Evolutionary conservation across 495 filamentous ascomycete species (phyloP), one percentile per base, ranked within the genome.

Genomic region (Penicillium salamii): DNA sequence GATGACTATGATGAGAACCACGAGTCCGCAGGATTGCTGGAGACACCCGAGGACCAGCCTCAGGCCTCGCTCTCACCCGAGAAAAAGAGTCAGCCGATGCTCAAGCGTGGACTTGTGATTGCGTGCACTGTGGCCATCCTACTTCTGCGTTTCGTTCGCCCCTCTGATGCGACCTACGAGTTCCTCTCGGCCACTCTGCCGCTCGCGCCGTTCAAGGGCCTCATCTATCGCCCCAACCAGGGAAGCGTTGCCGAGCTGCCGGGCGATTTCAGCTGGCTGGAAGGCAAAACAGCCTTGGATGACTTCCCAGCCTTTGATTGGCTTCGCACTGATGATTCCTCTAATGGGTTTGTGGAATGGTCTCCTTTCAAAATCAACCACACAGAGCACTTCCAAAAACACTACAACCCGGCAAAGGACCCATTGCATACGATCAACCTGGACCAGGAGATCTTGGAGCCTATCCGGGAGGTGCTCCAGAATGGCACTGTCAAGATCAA

Each of bases 401-500:
- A 64, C 43, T 72, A 72, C 31, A 61, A 69, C 33, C 54, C 68
- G 14, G 42, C 50, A 13, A 47, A 54, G 12, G 68, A 71, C 39
- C 68, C 68, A 5, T 36, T 72, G 18, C 65, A 66, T 29, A 62
- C 65, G 15, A 58, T 62, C 7, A 72, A 72, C 38, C 53, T 72
- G n/a, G 57, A 71, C 6, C 53, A 68, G 4, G 42, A 58, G 1
- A 32, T 72, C 3, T 36, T 70, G 12, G 47, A 54, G 15, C 33
- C 56, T 6, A 44, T 69, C 1, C 40, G 43, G 7, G 65, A 64
- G 6, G 52, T 54, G 12, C 37, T 57, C 3, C 43, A 49, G 20
- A 49, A 49, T 28, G 52, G 55, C 11, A 54, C 54, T n/a, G 51
- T 69, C 11, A 50, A 53, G 17, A 72, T 72, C 49, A 69, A 67